Percentiles rank a stretch among this genome's conserved stretches.
phyloP scores from a whole-genome alignment of 345 rosid genomes.

The Pseudoturritis turrita region DNA sequence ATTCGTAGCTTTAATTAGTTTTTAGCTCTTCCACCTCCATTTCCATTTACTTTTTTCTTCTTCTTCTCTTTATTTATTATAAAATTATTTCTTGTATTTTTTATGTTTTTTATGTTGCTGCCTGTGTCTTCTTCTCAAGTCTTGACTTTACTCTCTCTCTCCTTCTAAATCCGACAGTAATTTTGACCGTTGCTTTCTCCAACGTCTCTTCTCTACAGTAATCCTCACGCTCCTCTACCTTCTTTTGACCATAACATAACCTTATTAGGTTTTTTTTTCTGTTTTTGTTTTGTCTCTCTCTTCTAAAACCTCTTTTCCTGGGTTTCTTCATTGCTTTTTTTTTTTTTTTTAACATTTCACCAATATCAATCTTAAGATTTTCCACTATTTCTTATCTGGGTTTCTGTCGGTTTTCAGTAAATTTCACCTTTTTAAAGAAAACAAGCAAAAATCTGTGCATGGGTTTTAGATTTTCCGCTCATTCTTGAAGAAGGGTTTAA shows the following conservation, averaged over 20 bases:
- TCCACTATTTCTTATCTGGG: background rate
- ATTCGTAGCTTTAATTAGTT: constrained; percentile 18
- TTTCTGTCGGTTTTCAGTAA: background rate
- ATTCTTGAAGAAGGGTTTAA: constrained; percentile 25
- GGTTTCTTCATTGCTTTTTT: background rate
- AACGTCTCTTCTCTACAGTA: constrained; percentile 31
- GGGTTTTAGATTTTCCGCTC: constrained; percentile 7
- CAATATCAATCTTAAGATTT: constrained; percentile 2
- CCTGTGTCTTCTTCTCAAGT: constrained; percentile 20
- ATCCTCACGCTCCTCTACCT: constrained; percentile 31
- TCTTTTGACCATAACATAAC: constrained; percentile 22
- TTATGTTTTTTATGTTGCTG: background rate
- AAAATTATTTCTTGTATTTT: background rate
- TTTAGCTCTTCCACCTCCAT: background rate
- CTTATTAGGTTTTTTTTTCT: background rate
- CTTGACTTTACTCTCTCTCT: constrained; percentile 23
- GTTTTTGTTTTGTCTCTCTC: constrained; percentile 12
- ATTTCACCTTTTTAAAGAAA: background rate
- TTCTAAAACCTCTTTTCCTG: constrained; percentile 3
- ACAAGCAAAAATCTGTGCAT: background rate
- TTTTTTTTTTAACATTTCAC: background rate
- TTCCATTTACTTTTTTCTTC: background rate
- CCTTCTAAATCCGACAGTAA: constrained; percentile 23
- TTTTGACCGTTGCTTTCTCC: constrained; percentile 37
- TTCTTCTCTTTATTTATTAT: background rate